Evolutionary conservation across 2,329 filamentous ascomycete species (phyloP).

Genomic region (Fusarium praegraminearum): DNA sequence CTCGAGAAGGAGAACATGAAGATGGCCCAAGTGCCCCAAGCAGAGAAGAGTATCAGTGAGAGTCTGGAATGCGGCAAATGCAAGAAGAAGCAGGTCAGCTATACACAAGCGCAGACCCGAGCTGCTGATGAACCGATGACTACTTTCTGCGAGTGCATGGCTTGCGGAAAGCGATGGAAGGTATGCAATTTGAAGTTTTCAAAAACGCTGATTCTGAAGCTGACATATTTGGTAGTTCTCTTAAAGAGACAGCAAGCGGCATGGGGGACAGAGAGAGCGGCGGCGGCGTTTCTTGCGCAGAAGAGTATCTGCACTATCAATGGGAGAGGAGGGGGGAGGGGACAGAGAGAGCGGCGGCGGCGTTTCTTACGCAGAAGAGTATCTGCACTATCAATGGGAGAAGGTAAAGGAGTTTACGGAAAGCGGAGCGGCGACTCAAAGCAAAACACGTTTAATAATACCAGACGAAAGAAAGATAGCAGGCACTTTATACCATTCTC

Average conservation of each 20-base stretch:
- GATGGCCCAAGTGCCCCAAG: slow-evolving; percentile 93
- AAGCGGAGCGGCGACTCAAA: slow-evolving; percentile 43
- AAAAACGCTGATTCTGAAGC: not conserved
- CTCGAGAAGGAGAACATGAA: slow-evolving; percentile 95
- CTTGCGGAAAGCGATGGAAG: slow-evolving; percentile 79
- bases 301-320: slow-evolving; percentile 17
- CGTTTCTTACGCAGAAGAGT: slow-evolving; percentile 33
- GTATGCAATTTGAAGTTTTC: slow-evolving; percentile 56
- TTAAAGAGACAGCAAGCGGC: slow-evolving; percentile 23
- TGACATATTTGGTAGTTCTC: slow-evolving; percentile 43
- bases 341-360: slow-evolving; percentile 3
- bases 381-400: slow-evolving; percentile 20
- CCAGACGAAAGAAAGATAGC: slow-evolving; percentile 41
- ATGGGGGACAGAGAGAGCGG: slow-evolving; percentile 5
- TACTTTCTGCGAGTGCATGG: slow-evolving; percentile 78
- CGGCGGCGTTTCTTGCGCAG: slow-evolving; percentile 32
- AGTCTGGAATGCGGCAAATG: slow-evolving; percentile 92
- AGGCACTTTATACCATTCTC: slow-evolving; percentile 42
- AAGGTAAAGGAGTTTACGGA: slow-evolving; percentile 44
- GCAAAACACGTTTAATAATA: slow-evolving; percentile 35
- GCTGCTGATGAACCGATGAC: slow-evolving; percentile 95
- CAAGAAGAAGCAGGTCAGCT: slow-evolving; percentile 92
- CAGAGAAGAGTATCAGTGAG: slow-evolving; percentile 89
- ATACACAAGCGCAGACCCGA: slow-evolving; percentile 95
- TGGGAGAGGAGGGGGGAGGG: slow-evolving; percentile 26